These are phyloP conservation scores for Termitomyces heimii DNA, from an alignment of 768 basidiomycete genomes.

Conservation along the genomic window DNA sequence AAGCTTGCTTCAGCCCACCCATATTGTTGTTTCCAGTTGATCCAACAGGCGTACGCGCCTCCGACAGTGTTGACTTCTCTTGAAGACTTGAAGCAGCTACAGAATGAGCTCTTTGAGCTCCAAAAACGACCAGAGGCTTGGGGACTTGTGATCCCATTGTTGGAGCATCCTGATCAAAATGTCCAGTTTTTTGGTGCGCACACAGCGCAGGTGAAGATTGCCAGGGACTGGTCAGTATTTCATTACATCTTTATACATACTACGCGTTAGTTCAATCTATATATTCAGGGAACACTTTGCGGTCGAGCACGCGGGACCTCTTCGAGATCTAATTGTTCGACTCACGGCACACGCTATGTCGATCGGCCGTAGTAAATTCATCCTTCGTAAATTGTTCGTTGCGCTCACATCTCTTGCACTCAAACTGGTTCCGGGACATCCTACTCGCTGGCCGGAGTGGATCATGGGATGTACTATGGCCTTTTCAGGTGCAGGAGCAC, in stretches of 20 bases:
- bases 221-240: slow-evolving; percentile 74
- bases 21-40: slow-evolving; percentile 40
- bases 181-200: slow-evolving; percentile 96
- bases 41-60: slow-evolving; percentile 62
- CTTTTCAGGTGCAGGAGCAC: slow-evolving; percentile 54
- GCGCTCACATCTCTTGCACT: slow-evolving; percentile 75
- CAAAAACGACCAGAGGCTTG: slow-evolving; percentile 77
- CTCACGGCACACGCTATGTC: slow-evolving; percentile 62
- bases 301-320: slow-evolving; percentile 43
- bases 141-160: slow-evolving; percentile 76
- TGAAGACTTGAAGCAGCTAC: slow-evolving; percentile 56
- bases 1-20: neutral
- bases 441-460: slow-evolving; percentile 72
- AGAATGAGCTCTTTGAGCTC: slow-evolving; percentile 70
- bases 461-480: slow-evolving; percentile 57
- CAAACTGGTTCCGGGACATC: slow-evolving; percentile 54
- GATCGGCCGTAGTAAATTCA: slow-evolving; percentile 56
- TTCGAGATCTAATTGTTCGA: slow-evolving; percentile 65
- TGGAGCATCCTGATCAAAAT: slow-evolving; percentile 67
- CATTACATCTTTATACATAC: neutral
- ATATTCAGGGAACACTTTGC: slow-evolving; percentile 64
- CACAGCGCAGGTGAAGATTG: slow-evolving; percentile 90
- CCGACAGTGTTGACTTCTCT: slow-evolving; percentile 39
- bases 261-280: neutral
- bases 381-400: slow-evolving; percentile 83